Conservation (phyloP, 2,329 filamentous ascomycete genomes). For the Colletotrichum sp. region DNA sequence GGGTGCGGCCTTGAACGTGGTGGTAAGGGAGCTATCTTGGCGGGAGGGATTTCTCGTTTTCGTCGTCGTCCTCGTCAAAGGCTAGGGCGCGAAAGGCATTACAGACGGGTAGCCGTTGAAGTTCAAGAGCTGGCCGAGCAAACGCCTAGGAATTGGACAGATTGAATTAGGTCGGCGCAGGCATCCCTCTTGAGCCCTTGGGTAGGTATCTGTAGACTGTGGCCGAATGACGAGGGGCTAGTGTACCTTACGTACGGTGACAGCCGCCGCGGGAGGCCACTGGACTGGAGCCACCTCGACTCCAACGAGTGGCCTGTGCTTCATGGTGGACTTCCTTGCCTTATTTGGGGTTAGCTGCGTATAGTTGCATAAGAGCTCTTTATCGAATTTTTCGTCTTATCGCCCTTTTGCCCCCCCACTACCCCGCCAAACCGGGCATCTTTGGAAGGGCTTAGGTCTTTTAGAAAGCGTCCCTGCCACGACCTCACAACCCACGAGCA, state of each 20-base stretch:
- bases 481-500: not conserved
- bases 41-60: slow-evolving; percentile 14
- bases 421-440: not conserved
- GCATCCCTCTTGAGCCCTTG: slow-evolving; percentile 20
- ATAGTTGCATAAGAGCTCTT: slow-evolving; percentile 1
- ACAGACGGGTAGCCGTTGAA: not conserved
- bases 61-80: not conserved
- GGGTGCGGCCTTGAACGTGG: not conserved
- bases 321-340: not conserved
- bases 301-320: slow-evolving; percentile 14
- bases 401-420: not conserved
- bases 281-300: slow-evolving; percentile 8
- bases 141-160: slow-evolving; percentile 16
- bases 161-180: slow-evolving; percentile 21
- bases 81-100: not conserved
- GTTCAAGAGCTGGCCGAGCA: slow-evolving; percentile 10
- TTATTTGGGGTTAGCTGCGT: not conserved
- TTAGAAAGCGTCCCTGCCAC: not conserved
- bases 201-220: not conserved
- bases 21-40: slow-evolving; percentile 19
- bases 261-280: slow-evolving; percentile 1
- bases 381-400: slow-evolving; percentile 2
- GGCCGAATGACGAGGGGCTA: slow-evolving; percentile 21
- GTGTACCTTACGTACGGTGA: slow-evolving; percentile 3
- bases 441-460: not conserved